A percentile compares a stretch with the other conserved stretches of the same genome.
Conservation (phyloP, 306 rosid genomes). For the Rosa persica region DNA sequence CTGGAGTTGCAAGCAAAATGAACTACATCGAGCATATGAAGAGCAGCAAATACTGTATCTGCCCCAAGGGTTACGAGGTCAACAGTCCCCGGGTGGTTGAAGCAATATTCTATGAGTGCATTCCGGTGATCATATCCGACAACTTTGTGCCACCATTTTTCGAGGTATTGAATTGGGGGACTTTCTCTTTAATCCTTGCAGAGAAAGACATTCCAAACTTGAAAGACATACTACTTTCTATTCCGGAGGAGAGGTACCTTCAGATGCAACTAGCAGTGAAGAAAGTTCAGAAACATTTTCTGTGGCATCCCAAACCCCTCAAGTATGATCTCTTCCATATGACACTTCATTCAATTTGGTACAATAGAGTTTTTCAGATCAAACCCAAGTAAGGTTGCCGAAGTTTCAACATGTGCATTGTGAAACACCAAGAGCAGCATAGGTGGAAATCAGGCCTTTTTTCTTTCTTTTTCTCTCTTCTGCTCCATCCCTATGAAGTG, state of each 20-base stretch:
- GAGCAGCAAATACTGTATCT: conserved; percentile 87
- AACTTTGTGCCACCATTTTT: conserved; percentile 94
- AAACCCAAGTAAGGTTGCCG: conserved; percentile 39
- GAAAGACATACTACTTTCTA: conserved; percentile 64
- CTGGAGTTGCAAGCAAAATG: conserved; percentile 77
- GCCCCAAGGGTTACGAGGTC: conserved; percentile 96
- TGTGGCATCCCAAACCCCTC: conserved; percentile 80
- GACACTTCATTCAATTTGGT: conserved; percentile 97
- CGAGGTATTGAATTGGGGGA: conserved; percentile 84
- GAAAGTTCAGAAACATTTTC: conserved; percentile 82
- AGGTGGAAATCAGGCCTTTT: background rate
- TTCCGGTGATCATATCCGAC: conserved; percentile 96
- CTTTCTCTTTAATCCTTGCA: conserved; percentile 76
- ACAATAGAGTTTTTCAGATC: conserved; percentile 83
- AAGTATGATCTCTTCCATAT: conserved; percentile 93
- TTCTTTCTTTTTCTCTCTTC: background rate
- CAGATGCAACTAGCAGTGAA: conserved; percentile 75
- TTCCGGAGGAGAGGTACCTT: conserved; percentile 69
- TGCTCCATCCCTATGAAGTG: background rate
- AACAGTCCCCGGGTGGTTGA: conserved; percentile 90
- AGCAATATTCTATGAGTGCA: conserved; percentile 84
- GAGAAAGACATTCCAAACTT: conserved; percentile 82
- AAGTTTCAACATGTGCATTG: background rate
- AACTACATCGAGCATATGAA: conserved; percentile 84
- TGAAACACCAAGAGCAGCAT: background rate